These are phyloP conservation scores for Zygosaccharomyces siamensis DNA, from an alignment of 805 yeast species.

Conservation along the genomic window DNA sequence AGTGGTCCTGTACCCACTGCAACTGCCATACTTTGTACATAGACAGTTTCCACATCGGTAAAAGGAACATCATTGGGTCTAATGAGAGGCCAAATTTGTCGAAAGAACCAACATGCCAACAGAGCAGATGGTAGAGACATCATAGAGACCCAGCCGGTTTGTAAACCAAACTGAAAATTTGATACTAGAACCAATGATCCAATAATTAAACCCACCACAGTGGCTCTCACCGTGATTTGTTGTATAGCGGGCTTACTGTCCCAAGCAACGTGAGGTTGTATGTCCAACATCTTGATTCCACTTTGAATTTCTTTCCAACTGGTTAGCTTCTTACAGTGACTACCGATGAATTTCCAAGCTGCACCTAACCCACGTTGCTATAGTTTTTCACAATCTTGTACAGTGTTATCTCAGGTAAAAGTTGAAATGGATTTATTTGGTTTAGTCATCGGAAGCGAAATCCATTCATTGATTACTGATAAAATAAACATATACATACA, in stretches of 20 bases:
- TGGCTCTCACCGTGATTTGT: conserved; percentile 70
- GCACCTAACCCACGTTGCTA: background rate
- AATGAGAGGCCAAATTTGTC: conserved; percentile 40
- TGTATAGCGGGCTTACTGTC: conserved; percentile 48
- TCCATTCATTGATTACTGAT: background rate
- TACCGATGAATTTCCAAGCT: background rate
- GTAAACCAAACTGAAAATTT: conserved; percentile 93
- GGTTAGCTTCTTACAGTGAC: background rate
- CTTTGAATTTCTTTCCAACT: background rate
- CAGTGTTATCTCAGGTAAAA: background rate
- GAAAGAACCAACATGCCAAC: conserved; percentile 79
- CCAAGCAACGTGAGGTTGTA: conserved; percentile 31
- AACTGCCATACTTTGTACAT: conserved; percentile 86
- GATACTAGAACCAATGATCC: conserved; percentile 85
- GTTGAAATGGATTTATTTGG: background rate
- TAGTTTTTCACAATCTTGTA: background rate
- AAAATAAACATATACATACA: conserved; percentile 1
- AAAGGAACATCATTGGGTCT: conserved; percentile 41
- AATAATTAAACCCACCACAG: conserved; percentile 70
- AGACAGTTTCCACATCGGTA: conserved; percentile 92
- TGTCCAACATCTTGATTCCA: background rate
- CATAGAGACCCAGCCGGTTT: conserved; percentile 99
- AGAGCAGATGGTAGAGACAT: conserved; percentile 95
- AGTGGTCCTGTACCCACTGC: conserved; percentile 98
- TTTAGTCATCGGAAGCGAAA: background rate